These are phyloP conservation scores for Microdochium trichocladiopsis DNA, from an alignment of 2,329 filamentous ascomycete species.

Conservation along the genomic window DNA sequence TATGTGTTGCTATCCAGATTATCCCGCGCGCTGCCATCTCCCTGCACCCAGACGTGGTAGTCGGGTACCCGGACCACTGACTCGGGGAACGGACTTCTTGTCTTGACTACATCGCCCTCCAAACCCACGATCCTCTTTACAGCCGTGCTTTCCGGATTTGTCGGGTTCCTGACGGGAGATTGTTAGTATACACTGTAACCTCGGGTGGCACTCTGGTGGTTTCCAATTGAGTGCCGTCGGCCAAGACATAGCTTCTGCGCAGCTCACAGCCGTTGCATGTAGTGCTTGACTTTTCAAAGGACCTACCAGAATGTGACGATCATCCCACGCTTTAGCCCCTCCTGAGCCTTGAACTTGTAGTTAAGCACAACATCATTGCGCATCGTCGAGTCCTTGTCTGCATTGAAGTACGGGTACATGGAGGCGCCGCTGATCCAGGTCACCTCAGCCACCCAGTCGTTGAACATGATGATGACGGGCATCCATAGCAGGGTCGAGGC, in stretches of 20 bases:
- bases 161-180: constrained; percentile 51
- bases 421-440: constrained; percentile 54
- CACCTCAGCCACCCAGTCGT: constrained; percentile 52
- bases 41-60: constrained; percentile 93
- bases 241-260: background rate
- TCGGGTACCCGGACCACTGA: constrained; percentile 59
- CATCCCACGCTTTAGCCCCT: constrained; percentile 62
- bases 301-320: constrained; percentile 62
- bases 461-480: constrained; percentile 54
- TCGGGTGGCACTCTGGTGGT: constrained; percentile 2
- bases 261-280: background rate
- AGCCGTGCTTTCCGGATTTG: constrained; percentile 58
- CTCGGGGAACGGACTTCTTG: constrained; percentile 52
- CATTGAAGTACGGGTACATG: constrained; percentile 74
- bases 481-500: constrained; percentile 37
- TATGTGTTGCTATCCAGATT: constrained; percentile 85
- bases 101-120: constrained; percentile 69
- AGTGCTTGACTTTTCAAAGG: no score
- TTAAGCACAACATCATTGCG: constrained; percentile 49
- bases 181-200: no score
- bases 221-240: constrained; percentile 4
- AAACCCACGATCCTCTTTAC: constrained; percentile 82
- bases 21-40: constrained; percentile 66
- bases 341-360: constrained; percentile 50
- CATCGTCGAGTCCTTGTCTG: constrained; percentile 50